A percentile compares a stretch with the other conserved stretches of the same genome.
Evolutionary conservation across 176 grass and related monocot genomes (phyloP).

Genomic region (Zea luxurians): DNA sequence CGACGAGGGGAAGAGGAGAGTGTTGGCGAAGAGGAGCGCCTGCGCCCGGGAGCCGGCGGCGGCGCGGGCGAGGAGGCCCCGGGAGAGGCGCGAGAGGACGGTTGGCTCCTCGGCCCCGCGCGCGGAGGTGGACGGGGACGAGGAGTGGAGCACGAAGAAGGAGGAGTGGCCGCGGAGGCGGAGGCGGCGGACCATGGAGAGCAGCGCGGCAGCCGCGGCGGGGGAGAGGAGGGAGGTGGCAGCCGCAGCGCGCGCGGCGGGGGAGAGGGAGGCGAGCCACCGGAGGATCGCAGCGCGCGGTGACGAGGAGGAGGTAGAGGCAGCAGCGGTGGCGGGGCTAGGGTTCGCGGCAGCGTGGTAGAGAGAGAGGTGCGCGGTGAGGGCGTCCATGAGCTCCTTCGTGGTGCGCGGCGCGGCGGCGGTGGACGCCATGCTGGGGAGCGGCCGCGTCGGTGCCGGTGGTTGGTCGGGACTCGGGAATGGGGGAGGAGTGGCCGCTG

Average conservation of each 20-base stretch:
- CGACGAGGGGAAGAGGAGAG: slow-evolving; percentile 65
- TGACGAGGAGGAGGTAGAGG: neutral
- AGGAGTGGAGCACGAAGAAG: slow-evolving; percentile 79
- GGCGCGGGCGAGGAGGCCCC: slow-evolving; percentile 70
- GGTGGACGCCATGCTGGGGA: slow-evolving; percentile 44
- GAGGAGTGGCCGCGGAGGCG: slow-evolving; percentile 70
- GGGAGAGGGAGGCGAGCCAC: slow-evolving; percentile 74
- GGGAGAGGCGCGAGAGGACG: slow-evolving; percentile 75
- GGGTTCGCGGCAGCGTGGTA: slow-evolving; percentile 65
- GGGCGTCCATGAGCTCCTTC: slow-evolving; percentile 66
- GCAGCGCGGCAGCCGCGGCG: slow-evolving; percentile 42
- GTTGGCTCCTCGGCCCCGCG: slow-evolving; percentile 37
- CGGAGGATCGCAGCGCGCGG: slow-evolving; percentile 78
- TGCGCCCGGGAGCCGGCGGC: slow-evolving; percentile 46
- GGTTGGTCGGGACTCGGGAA: slow-evolving; percentile 37
- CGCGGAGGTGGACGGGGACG: slow-evolving; percentile 33
- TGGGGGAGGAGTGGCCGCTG: slow-evolving; percentile 20
- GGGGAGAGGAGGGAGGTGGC: slow-evolving; percentile 53
- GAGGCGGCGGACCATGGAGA: slow-evolving; percentile 70
- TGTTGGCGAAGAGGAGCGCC: slow-evolving; percentile 35
- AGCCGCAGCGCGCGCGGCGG: slow-evolving; percentile 47
- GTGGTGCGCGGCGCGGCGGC: slow-evolving; percentile 41
- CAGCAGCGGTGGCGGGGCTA: neutral
- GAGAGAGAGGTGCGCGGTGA: slow-evolving; percentile 89
- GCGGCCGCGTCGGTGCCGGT: slow-evolving; percentile 27